phyloP scores from a whole-genome alignment of 1,139 yeast genomes.

The Geotrichum cucujoidarum region DNA sequence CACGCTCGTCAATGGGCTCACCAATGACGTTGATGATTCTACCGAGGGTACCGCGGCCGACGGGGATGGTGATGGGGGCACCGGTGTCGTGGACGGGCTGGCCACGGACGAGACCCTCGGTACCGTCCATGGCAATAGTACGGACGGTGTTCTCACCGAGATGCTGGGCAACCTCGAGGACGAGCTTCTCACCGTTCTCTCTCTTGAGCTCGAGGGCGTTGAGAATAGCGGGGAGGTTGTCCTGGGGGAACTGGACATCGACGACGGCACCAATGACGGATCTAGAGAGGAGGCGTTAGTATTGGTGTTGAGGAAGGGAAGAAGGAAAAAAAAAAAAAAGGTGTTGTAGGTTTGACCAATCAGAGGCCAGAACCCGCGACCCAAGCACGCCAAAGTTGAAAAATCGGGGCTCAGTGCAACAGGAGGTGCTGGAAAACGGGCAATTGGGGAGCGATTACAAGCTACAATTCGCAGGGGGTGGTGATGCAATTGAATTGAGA shows the following conservation, averaged over 20 bases:
- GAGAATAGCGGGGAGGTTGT: slow-evolving; percentile 92
- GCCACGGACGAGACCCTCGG: slow-evolving; percentile 99
- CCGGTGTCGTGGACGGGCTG: slow-evolving; percentile 89
- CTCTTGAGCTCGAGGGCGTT: slow-evolving; percentile 85
- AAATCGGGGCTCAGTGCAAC: not conserved
- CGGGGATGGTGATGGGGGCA: slow-evolving; percentile 97
- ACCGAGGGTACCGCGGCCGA: slow-evolving; percentile 98
- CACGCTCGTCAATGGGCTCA: slow-evolving; percentile 99
- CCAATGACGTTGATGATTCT: slow-evolving; percentile 98
- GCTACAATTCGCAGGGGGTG: not conserved
- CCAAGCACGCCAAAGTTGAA: not conserved
- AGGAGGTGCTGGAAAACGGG: not conserved
- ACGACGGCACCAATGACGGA: slow-evolving; percentile 99
- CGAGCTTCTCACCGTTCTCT: slow-evolving; percentile 64
- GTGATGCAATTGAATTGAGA: not conserved
- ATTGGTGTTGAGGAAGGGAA: not conserved
- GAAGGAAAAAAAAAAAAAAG: no score
- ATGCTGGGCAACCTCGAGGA: slow-evolving; percentile 98
- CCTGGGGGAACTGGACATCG: slow-evolving; percentile 97
- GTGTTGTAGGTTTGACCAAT: not conserved
- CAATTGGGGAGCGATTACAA: not conserved
- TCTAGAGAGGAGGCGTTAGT: slow-evolving; percentile 40
- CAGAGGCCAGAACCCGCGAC: not conserved
- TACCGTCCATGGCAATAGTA: slow-evolving; percentile 99
- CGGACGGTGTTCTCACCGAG: slow-evolving; percentile 99